These are phyloP conservation scores for Paraconiothyrium brasiliense DNA, from an alignment of 2,329 filamentous ascomycete species.

Conservation along the genomic window DNA sequence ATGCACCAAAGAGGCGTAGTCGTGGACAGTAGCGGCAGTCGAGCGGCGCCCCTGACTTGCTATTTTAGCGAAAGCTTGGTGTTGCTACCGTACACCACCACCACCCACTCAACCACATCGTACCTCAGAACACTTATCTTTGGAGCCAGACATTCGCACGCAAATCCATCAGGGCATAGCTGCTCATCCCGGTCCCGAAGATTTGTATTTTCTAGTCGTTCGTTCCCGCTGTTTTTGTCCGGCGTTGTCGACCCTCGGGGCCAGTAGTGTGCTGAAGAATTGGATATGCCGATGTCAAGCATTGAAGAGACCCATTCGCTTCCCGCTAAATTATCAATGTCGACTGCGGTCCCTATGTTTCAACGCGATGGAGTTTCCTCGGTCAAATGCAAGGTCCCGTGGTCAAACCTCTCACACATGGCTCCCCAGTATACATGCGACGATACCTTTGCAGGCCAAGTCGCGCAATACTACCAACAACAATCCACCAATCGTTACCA, in stretches of 20 bases:
- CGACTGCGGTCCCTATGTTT: not conserved
- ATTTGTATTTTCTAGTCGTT: no score
- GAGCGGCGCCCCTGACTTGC: not conserved
- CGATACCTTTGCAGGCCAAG: not conserved
- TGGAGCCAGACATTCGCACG: not conserved
- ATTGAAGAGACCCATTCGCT: not conserved
- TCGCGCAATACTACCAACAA: not conserved
- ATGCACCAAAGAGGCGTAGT: not conserved
- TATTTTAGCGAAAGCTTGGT: not conserved
- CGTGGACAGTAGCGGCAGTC: not conserved
- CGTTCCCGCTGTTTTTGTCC: no score
- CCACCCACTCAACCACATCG: not conserved
- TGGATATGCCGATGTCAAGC: not conserved
- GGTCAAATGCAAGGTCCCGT: not conserved
- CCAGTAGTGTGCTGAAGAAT: not conserved
- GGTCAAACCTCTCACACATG: not conserved
- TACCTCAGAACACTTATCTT: not conserved
- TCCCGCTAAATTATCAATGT: not conserved
- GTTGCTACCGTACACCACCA: not conserved
- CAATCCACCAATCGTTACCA: constrained; percentile 1
- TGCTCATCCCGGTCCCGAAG: no score
- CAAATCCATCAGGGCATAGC: no score
- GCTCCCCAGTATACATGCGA: not conserved
- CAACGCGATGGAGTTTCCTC: not conserved
- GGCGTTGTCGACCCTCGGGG: no score